Evolutionary conservation across 2,329 filamentous ascomycete genomes (phyloP).

Genomic region (Sporothrix pseudoabietina): DNA sequence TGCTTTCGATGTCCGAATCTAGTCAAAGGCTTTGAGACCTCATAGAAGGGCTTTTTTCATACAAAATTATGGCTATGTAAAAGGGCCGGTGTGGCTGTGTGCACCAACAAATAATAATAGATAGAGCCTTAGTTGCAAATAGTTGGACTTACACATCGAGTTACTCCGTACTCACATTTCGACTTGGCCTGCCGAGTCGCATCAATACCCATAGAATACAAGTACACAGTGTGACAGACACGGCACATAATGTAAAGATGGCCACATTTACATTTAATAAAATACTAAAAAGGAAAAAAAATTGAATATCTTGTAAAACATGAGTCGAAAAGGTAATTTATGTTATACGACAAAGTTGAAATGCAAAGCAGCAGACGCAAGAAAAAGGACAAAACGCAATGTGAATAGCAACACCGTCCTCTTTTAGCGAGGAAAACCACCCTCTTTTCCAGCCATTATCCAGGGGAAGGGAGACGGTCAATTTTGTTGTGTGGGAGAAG

Average conservation of each 20-base stretch:
- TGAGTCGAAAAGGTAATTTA: conserved; percentile 7
- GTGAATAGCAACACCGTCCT: conserved; percentile 11
- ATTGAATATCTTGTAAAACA: conserved; percentile 25
- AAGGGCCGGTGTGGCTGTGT: no score
- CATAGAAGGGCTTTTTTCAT: no score
- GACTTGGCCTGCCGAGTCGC: no score
- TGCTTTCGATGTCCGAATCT: no score
- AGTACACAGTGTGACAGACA: neutral
- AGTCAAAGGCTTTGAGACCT: no score
- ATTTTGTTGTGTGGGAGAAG: neutral
- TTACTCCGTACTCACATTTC: no score
- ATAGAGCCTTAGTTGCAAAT: no score
- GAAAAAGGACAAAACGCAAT: neutral
- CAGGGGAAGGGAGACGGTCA: neutral
- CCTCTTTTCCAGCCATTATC: conserved; percentile 20
- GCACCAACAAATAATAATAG: no score
- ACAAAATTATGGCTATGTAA: no score
- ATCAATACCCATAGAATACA: no score
- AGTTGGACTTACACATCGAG: no score
- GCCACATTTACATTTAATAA: neutral
- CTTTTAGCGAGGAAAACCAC: conserved; percentile 1
- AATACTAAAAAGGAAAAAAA: neutral
- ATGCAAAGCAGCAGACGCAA: neutral
- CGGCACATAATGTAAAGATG: no score
- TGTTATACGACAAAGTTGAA: conserved; percentile 12